Percentiles rank a stretch among this genome's conserved stretches.
Evolutionary conservation across 129 eudicot genomes (phyloP).

Genomic region (Flaveria sonorensis): DNA sequence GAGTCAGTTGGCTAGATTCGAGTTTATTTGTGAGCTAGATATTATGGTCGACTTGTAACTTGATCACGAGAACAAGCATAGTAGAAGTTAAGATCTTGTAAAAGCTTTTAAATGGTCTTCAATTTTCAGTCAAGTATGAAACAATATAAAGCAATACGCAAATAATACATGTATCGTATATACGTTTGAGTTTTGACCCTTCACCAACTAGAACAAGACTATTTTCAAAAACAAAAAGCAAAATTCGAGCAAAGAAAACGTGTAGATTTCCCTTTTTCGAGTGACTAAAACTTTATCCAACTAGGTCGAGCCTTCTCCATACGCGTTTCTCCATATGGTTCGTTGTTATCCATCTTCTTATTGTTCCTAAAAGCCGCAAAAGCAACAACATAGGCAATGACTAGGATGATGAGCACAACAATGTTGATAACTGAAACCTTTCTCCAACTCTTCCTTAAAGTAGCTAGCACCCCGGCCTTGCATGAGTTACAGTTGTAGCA

Average conservation of each 20-base stretch:
- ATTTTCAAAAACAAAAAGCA: neutral
- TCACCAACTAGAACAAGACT: neutral
- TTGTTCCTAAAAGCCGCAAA: conserved; percentile 87
- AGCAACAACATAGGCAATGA: conserved; percentile 74
- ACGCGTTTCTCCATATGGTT: conserved; percentile 75
- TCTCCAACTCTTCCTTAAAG: conserved; percentile 88
- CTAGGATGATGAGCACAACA: conserved; percentile 70
- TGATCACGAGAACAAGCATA: no score
- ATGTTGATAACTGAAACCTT: conserved; percentile 90
- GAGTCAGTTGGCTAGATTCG: neutral
- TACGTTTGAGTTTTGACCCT: neutral
- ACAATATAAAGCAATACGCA: neutral
- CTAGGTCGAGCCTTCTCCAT: conserved; percentile 90
- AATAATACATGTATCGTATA: conserved; percentile 11
- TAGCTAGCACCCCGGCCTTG: conserved; percentile 84
- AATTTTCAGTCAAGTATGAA: neutral
- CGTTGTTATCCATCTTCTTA: conserved; percentile 77
- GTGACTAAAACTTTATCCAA: conserved; percentile 56
- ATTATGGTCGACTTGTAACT: no score
- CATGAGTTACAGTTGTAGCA: conserved; percentile 84
- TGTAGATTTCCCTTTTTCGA: neutral
- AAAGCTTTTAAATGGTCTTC: neutral
- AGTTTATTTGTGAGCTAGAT: no score
- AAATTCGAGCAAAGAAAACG: neutral
- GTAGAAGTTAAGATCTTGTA: no score